Percentiles rank a stretch among this genome's conserved stretches.
Evolutionary conservation across 106 monocot genomes (phyloP).

Genomic region (Gastrodia elata): DNA sequence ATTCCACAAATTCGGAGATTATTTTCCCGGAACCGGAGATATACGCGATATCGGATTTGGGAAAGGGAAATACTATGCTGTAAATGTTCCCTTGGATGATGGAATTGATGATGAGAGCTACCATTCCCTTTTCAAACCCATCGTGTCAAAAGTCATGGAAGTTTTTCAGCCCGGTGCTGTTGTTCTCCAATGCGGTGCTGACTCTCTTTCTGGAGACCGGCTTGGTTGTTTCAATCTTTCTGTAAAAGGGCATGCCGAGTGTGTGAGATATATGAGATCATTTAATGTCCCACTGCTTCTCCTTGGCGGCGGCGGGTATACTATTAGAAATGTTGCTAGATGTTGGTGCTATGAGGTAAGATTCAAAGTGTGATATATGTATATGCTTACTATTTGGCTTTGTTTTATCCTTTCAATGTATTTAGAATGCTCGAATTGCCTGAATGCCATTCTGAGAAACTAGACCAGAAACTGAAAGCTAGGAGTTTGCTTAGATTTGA

Average conservation of each 20-base stretch:
- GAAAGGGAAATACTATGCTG: conserved; percentile 18
- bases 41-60: conserved; percentile 19
- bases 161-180: conserved; percentile 33
- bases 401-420: background rate
- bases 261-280: conserved; percentile 27
- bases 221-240: conserved; percentile 44
- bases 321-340: conserved; percentile 29
- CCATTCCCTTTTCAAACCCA: conserved; percentile 29
- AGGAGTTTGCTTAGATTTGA: no score
- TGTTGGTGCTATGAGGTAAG: conserved; percentile 43
- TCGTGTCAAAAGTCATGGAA: conserved; percentile 30
- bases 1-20: conserved; percentile 47
- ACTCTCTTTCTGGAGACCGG: conserved; percentile 36
- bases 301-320: conserved; percentile 38
- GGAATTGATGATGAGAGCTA: conserved; percentile 34
- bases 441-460: no score
- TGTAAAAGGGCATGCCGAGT: conserved; percentile 32
- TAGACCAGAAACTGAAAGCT: no score
- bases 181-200: conserved; percentile 42
- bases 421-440: no score
- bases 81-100: conserved; percentile 32
- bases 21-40: conserved; percentile 30
- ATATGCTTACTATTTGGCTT: background rate
- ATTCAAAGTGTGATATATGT: background rate
- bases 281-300: conserved; percentile 38